Evolutionary conservation across 257 asterid genomes (phyloP).

Genomic region (Dorcoceras hygrometricum): DNA sequence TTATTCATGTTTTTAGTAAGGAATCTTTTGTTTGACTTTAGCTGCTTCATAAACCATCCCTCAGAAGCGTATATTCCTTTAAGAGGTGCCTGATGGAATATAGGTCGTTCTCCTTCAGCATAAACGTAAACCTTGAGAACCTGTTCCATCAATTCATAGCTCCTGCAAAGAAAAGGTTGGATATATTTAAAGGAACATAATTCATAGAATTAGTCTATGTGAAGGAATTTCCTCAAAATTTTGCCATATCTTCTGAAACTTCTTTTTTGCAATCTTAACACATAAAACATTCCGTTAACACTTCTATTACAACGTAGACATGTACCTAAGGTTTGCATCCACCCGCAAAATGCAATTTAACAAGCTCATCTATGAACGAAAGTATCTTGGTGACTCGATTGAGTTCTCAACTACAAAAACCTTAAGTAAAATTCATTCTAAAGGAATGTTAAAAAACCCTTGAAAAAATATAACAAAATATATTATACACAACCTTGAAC

Average conservation of each 20-base stretch:
- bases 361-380: too few relatives aligned
- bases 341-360: background rate
- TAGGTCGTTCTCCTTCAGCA: conserved; percentile 66
- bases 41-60: conserved; percentile 86
- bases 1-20: conserved; percentile 50
- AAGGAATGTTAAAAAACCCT: conserved; percentile 6
- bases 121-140: conserved; percentile 68
- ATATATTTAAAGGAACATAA: conserved; percentile 12
- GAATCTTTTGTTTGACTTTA: conserved; percentile 49
- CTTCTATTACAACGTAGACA: background rate
- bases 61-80: conserved; percentile 86
- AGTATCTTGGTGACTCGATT: background rate
- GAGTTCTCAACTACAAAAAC: background rate
- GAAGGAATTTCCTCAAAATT: background rate
- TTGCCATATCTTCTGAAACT: background rate
- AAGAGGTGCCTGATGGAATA: conserved; percentile 71
- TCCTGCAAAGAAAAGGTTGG: conserved; percentile 44
- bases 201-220: conserved; percentile 3
- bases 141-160: conserved; percentile 84
- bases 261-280: background rate
- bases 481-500: background rate
- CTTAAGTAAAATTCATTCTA: background rate
- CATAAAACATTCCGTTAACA: background rate
- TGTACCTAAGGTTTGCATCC: background rate
- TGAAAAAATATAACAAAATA: background rate